Evolutionary conservation across 495 filamentous ascomycete species (phyloP).

Genomic region (Tuber calosporum): DNA sequence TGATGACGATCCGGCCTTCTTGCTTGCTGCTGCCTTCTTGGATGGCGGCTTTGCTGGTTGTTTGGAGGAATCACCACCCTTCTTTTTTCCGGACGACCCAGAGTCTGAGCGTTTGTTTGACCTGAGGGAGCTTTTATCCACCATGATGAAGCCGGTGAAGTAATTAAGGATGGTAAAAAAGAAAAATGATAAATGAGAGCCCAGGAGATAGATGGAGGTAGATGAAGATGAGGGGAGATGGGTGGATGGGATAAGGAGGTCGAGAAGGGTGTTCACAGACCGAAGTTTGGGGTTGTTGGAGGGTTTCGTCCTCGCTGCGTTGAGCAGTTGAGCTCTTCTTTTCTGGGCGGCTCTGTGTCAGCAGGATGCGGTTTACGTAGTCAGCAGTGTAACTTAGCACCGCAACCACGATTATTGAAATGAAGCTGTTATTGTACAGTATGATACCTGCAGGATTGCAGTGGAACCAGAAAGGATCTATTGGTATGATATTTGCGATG

Average conservation of each 20-base stretch:
- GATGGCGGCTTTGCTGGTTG: slow-evolving; percentile 33
- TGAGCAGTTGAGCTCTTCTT: neutral
- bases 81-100: slow-evolving; percentile 35
- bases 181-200: neutral
- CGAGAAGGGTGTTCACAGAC: neutral
- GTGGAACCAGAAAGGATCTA: neutral
- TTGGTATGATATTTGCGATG: too few relatives aligned
- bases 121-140: slow-evolving; percentile 40
- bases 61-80: slow-evolving; percentile 24
- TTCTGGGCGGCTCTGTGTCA: neutral
- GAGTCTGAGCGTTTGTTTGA: slow-evolving; percentile 36
- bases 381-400: slow-evolving; percentile 3
- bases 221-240: neutral
- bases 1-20: slow-evolving; percentile 25
- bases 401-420: neutral
- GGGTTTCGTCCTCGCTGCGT: neutral
- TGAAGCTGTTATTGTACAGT: neutral
- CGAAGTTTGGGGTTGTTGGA: neutral
- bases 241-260: slow-evolving; percentile 2
- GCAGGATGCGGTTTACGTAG: slow-evolving; percentile 1
- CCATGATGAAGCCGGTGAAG: slow-evolving; percentile 34
- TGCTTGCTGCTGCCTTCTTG: slow-evolving; percentile 24
- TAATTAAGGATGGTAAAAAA: slow-evolving; percentile 5
- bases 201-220: neutral
- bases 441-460: too few relatives aligned